A percentile compares a stretch with the other conserved stretches of the same genome.
These are phyloP conservation scores for Xylaria curta DNA, from an alignment of 495 filamentous ascomycete genomes.

Conservation along the genomic window DNA sequence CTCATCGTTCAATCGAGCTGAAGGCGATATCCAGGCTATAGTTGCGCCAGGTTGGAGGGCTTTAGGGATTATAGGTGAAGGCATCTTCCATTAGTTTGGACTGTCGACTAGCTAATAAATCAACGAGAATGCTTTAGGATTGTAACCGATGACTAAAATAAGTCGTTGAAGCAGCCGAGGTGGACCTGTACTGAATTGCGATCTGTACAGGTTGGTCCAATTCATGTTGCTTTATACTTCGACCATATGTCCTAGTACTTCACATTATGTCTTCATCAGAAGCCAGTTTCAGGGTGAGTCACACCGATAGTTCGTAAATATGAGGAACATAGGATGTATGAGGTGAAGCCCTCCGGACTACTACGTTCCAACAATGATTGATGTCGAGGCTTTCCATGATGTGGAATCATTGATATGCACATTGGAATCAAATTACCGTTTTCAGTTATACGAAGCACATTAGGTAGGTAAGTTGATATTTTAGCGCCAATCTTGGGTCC, in stretches of 20 bases:
- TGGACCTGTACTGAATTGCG: neutral
- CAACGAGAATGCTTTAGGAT: neutral
- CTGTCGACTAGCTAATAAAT: neutral
- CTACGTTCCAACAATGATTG: neutral
- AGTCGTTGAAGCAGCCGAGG: neutral
- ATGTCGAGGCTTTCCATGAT: neutral
- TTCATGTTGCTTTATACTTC: neutral
- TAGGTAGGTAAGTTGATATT: neutral
- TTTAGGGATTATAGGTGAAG: conserved; percentile 29
- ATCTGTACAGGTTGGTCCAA: neutral
- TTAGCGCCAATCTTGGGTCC: neutral
- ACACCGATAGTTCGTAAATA: neutral
- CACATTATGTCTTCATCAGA: neutral
- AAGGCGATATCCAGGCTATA: conserved; percentile 42
- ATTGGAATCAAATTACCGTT: conserved; percentile 2
- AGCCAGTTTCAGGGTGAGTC: neutral
- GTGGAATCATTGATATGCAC: neutral
- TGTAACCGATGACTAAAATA: neutral
- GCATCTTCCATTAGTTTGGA: conserved; percentile 13
- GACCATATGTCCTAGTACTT: neutral
- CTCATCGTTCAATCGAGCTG: conserved; percentile 34
- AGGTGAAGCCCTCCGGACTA: neutral
- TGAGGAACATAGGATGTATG: neutral
- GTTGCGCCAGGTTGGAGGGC: conserved; percentile 36
- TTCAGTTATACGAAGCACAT: neutral